Percentiles rank a stretch among this genome's conserved stretches.
Evolutionary conservation across 2,329 filamentous ascomycete genomes (phyloP).

Genomic region (Trichoderma koningii): DNA sequence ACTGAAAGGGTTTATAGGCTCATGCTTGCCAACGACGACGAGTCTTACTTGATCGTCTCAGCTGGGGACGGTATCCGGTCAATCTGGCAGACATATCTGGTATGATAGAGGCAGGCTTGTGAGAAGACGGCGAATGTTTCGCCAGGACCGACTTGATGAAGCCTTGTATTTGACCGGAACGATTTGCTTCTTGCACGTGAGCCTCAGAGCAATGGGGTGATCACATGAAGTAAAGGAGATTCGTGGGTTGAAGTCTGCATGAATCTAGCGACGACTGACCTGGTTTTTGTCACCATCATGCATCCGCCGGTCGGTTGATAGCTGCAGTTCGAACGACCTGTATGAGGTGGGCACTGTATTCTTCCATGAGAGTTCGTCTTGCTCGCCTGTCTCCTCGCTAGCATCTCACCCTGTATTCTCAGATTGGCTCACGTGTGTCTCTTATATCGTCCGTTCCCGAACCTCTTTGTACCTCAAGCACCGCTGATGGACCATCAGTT

Average conservation of each 20-base stretch:
- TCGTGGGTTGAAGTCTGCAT: neutral
- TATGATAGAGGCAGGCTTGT: too few relatives aligned
- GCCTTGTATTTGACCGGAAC: neutral
- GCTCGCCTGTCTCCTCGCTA: too few relatives aligned
- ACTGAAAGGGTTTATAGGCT: too few relatives aligned
- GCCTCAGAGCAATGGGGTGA: neutral
- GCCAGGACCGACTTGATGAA: neutral
- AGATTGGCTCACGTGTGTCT: neutral
- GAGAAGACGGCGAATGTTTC: neutral
- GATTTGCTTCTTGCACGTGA: too few relatives aligned
- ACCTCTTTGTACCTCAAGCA: neutral
- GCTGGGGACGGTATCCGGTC: too few relatives aligned
- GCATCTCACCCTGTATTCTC: neutral
- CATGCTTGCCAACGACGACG: too few relatives aligned
- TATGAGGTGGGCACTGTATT: too few relatives aligned
- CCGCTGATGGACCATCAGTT: neutral
- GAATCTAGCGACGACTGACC: neutral
- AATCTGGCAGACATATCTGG: too few relatives aligned
- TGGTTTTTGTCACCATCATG: neutral
- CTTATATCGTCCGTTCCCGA: neutral
- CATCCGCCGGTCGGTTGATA: too few relatives aligned
- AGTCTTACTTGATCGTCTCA: too few relatives aligned
- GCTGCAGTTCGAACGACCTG: too few relatives aligned
- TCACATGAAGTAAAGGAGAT: neutral
- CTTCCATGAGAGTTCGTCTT: too few relatives aligned